A percentile compares a stretch with the other conserved stretches of the same genome.
Conservation (phyloP, 345 rosid genomes). For the Combretum micranthum region DNA sequence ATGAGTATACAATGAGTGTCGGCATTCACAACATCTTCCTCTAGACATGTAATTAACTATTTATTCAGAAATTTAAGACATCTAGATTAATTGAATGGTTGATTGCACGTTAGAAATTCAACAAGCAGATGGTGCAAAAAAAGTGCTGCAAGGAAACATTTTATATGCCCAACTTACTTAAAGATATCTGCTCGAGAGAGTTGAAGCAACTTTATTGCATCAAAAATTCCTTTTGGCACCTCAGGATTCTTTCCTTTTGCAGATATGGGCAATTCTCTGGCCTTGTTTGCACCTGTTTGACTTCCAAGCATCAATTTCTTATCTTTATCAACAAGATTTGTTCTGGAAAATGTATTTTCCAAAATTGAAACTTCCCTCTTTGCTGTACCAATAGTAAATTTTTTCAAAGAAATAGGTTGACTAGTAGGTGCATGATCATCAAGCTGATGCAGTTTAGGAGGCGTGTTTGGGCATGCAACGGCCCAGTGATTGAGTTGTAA, state of each 20-base stretch:
- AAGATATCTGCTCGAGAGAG: slow-evolving; percentile 61
- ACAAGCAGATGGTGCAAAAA: no score
- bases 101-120: no score
- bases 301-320: slow-evolving; percentile 34
- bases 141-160: neutral
- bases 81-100: no score
- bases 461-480: slow-evolving; percentile 44
- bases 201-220: slow-evolving; percentile 52
- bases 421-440: slow-evolving; percentile 12
- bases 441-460: slow-evolving; percentile 8
- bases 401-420: slow-evolving; percentile 12
- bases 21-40: no score
- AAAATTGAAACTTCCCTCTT: slow-evolving; percentile 15
- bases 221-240: slow-evolving; percentile 41
- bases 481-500: slow-evolving; percentile 79
- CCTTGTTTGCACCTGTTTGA: slow-evolving; percentile 16
- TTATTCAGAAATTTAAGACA: no score
- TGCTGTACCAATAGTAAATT: slow-evolving; percentile 9
- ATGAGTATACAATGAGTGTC: no score
- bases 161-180: slow-evolving; percentile 45
- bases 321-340: slow-evolving; percentile 8
- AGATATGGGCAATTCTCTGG: slow-evolving; percentile 13
- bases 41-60: no score
- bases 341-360: slow-evolving; percentile 9
- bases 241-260: slow-evolving; percentile 17